Base-by-base conservation (phyloP, 352 stramenopile genomes). In the Plasmopara viticola region DNA sequence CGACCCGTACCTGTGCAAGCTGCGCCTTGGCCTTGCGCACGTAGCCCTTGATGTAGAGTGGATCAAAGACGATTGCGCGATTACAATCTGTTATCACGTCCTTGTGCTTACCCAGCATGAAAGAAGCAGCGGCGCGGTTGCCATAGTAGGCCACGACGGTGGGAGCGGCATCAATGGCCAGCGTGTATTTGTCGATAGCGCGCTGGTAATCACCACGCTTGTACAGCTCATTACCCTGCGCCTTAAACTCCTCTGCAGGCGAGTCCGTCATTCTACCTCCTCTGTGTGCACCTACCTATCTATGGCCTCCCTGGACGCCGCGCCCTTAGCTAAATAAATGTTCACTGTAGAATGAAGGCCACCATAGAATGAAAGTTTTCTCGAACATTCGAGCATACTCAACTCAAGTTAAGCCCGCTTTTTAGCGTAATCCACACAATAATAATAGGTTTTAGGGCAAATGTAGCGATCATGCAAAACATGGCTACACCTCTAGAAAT, bases 81-180 rank as follows among this genome's bases (percentile, higher is more conserved):
- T 96, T 88, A 66, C 87, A 96, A 68, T 97, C 90, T 54, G 74
- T 79, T 47, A 97, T 71, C 38, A 90, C 86, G 48, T 97, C 87
- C 56, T 95, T 83, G 70, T 91, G 84, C 58, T 92, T 81, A 60
- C 68, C 67, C 39, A 96, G 56, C 90, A 97, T 97, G 54, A 97
- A 88, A 47, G 74, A 85, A 25, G 90, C 90, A 29, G 90, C 90
- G 12, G 90, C 87, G 43, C 90, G 81, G 64, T 97, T 97, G 48
- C 79, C 88, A 51, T 96, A 96, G 59, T 89, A 94, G 28, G 83
- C 72, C 38, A 92, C 81, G 60, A 87, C 69, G 9, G 83, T 90
- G 37, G 86, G 84, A 49, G 84, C 86, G 31, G 80, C 64, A 46
- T 91, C 86, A 64, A 97, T 96, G 29, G 90, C 88, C 64, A 92